Conservation (phyloP, 1,284 basidiomycete species). For the Apiotrichum mycotoxinovorans region DNA sequence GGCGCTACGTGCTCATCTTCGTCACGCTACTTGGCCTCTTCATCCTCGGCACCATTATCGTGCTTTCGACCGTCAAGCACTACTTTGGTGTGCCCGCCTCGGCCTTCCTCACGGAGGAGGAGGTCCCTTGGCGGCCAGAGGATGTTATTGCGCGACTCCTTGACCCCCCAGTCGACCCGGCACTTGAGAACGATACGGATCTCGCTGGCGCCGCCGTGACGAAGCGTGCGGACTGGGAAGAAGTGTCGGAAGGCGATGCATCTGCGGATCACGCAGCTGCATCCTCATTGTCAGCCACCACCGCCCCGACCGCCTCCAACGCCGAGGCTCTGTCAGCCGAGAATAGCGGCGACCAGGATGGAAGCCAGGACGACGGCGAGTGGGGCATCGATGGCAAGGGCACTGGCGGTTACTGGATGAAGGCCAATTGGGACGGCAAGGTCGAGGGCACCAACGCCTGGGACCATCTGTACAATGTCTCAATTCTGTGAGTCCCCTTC, state of each 20-base stretch:
- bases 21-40: conserved; percentile 77
- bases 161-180: conserved; percentile 10
- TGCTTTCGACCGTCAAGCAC: conserved; percentile 84
- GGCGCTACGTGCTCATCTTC: conserved; percentile 58
- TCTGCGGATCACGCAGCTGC: background rate
- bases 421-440: conserved; percentile 42
- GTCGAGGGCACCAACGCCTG: conserved; percentile 38
- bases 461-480: conserved; percentile 43
- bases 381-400: conserved; percentile 48
- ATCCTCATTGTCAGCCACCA: background rate
- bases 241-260: conserved; percentile 5
- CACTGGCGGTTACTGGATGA: conserved; percentile 47
- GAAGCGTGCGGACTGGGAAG: conserved; percentile 11
- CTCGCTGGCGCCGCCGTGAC: conserved; percentile 14
- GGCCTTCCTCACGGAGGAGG: conserved; percentile 74
- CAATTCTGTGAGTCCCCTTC: conserved; percentile 30
- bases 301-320: background rate
- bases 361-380: conserved; percentile 1
- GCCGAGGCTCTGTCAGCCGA: background rate
- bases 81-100: conserved; percentile 78
- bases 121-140: conserved; percentile 61
- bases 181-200: background rate
- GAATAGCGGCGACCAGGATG: conserved; percentile 1
- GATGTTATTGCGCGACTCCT: conserved; percentile 30
- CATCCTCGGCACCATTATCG: conserved; percentile 83